Percentiles rank a stretch among this genome's conserved stretches.
phyloP scores from a whole-genome alignment of 495 filamentous ascomycete species.

The Trichoderma orchidacearum region DNA sequence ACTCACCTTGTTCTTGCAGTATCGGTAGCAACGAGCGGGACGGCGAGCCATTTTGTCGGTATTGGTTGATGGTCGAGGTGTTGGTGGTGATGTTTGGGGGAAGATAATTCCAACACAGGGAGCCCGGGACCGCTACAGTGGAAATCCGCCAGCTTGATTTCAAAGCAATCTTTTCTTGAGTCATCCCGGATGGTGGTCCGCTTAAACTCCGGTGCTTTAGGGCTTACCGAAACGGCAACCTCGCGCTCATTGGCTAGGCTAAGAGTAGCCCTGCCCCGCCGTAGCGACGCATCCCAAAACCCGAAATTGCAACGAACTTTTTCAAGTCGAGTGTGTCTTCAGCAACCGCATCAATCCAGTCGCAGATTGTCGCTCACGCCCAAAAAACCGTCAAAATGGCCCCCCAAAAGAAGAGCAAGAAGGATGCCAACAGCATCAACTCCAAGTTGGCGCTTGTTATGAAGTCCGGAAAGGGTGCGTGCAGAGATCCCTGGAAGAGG shows the following conservation, averaged over 20 bases:
- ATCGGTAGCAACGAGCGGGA: conserved; percentile 98
- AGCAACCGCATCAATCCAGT: conserved; percentile 2
- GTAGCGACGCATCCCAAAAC: neutral
- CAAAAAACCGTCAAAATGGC: conserved; percentile 45
- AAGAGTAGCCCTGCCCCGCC: conserved; percentile 3
- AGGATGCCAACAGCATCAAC: conserved; percentile 74
- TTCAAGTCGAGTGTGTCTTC: conserved; percentile 8
- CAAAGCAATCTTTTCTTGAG: conserved; percentile 15
- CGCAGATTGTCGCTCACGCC: conserved; percentile 1
- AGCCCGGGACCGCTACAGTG: conserved; percentile 15
- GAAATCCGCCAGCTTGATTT: conserved; percentile 20
- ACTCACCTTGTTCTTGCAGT: conserved; percentile 99
- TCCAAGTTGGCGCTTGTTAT: conserved; percentile 71
- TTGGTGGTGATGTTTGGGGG: conserved; percentile 19
- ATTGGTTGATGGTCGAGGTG: conserved; percentile 24
- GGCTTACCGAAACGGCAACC: neutral
- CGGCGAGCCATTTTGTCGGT: conserved; percentile 89
- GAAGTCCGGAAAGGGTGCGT: conserved; percentile 71
- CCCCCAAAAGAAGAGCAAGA: conserved; percentile 80
- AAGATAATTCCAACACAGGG: conserved; percentile 14
- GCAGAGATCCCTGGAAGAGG: neutral
- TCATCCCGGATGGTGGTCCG: conserved; percentile 1
- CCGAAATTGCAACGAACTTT: conserved; percentile 12
- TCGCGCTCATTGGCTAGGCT: neutral
- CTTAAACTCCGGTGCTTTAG: conserved; percentile 6